Evolutionary conservation across 2,329 filamentous ascomycete genomes (phyloP).

Genomic region (Beauveria varroae): DNA sequence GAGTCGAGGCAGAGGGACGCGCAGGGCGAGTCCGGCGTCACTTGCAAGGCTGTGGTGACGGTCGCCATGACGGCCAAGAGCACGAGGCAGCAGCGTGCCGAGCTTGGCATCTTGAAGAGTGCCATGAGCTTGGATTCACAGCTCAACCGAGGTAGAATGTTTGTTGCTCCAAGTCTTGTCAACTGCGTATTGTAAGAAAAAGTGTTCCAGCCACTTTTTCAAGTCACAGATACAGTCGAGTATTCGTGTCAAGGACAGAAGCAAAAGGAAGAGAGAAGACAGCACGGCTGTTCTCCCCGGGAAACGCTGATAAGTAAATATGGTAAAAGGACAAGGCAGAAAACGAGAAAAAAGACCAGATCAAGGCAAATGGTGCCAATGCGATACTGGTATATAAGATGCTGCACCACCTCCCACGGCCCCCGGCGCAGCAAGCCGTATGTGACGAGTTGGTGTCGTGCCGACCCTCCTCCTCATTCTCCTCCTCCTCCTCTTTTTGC

Average conservation of each 20-base stretch:
- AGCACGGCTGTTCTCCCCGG: not conserved
- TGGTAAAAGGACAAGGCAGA: too few species aligned
- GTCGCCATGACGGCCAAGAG: slow-evolving; percentile 3
- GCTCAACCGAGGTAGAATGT: too few species aligned
- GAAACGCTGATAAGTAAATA: too few species aligned
- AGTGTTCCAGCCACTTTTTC: slow-evolving; percentile 9
- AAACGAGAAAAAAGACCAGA: not conserved
- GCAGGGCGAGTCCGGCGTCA: slow-evolving; percentile 48
- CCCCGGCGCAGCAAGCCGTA: not conserved
- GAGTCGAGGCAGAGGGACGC: slow-evolving; percentile 41
- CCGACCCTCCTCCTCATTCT: too few species aligned
- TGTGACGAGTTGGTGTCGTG: not conserved
- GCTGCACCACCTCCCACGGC: not conserved
- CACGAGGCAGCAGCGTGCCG: not conserved
- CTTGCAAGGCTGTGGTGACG: slow-evolving; percentile 34
- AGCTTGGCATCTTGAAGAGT: not conserved
- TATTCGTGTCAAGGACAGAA: not conserved
- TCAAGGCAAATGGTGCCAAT: not conserved
- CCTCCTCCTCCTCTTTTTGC: not conserved
- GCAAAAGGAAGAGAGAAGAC: not conserved
- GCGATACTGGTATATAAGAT: not conserved
- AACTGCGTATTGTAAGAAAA: not conserved
- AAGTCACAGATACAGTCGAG: not conserved
- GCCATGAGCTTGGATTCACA: not conserved
- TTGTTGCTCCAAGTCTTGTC: too few species aligned